Percentiles rank a stretch among this genome's conserved stretches.
phyloP scores from a whole-genome alignment of 140 eudicot species.

The Anethum foeniculum region DNA sequence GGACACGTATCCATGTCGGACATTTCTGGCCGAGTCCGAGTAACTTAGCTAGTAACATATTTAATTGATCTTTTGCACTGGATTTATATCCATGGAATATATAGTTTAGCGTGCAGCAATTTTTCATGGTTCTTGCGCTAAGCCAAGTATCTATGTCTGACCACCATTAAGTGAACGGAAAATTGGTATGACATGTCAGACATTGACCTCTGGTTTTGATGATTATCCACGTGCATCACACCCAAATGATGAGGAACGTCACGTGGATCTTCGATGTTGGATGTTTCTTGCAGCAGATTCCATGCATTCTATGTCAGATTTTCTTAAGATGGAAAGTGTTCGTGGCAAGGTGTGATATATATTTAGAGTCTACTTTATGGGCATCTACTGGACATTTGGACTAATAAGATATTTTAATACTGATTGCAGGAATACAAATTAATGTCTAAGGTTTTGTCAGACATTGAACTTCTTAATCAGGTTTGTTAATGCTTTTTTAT shows the following conservation, averaged over 20 bases:
- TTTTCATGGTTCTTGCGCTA: neutral
- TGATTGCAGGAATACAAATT: constrained; percentile 59
- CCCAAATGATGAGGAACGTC: constrained; percentile 87
- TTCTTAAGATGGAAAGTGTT: constrained; percentile 36
- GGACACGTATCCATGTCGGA: too few relatives aligned
- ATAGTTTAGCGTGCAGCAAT: neutral
- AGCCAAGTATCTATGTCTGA: neutral
- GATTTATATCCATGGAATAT: neutral
- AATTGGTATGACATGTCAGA: constrained; percentile 34
- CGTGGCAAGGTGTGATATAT: constrained; percentile 40
- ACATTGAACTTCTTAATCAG: constrained; percentile 82
- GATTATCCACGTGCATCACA: constrained; percentile 99
- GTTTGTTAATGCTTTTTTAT: constrained; percentile 24
- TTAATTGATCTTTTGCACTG: neutral
- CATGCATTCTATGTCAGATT: constrained; percentile 68
- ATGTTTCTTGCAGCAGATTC: constrained; percentile 97
- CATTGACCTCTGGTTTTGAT: constrained; percentile 90
- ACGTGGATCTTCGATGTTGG: constrained; percentile 99
- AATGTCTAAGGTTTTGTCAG: constrained; percentile 71
- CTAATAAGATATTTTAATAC: constrained; percentile 14
- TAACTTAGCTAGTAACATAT: too few relatives aligned
- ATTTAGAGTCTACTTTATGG: neutral
- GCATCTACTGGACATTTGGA: constrained; percentile 2
- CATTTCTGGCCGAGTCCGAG: too few relatives aligned
- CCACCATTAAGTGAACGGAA: neutral